Conservation (phyloP, 1,284 basidiomycete genomes). For the Apiotrichum mycotoxinovorans region DNA sequence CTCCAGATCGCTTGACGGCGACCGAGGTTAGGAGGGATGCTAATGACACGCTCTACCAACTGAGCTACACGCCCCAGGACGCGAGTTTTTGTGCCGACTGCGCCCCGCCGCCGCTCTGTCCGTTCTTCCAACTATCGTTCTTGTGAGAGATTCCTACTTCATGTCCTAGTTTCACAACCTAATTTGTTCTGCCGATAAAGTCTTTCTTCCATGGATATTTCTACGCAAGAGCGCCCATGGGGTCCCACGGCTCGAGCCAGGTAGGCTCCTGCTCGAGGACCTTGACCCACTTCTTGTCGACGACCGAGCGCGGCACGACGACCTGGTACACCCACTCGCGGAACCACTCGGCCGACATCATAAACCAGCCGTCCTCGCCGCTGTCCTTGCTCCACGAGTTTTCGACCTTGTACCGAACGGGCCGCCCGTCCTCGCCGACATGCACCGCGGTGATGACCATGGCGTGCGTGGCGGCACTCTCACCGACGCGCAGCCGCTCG, state of each 20-base stretch:
- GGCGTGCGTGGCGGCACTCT: slow-evolving; percentile 60
- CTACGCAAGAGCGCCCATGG: slow-evolving; percentile 59
- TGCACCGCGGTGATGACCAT: slow-evolving; percentile 92
- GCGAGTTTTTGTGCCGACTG: no score
- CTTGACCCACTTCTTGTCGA: slow-evolving; percentile 71
- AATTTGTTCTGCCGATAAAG: background rate
- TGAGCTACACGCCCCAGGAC: no score
- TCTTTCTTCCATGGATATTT: background rate
- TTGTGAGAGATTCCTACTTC: no score
- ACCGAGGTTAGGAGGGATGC: no score
- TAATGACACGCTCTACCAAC: no score
- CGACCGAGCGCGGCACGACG: slow-evolving; percentile 74
- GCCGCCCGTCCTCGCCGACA: slow-evolving; percentile 68
- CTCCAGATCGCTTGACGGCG: no score
- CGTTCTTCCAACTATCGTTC: no score
- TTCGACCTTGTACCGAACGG: slow-evolving; percentile 87
- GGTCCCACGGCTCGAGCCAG: slow-evolving; percentile 81
- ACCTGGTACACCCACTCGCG: slow-evolving; percentile 71
- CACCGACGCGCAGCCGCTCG: slow-evolving; percentile 70
- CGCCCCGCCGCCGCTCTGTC: no score
- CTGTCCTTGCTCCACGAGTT: slow-evolving; percentile 85
- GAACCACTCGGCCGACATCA: slow-evolving; percentile 91
- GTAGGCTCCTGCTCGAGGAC: slow-evolving; percentile 69
- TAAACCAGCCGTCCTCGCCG: slow-evolving; percentile 84
- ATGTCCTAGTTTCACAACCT: no score